Percentiles rank a stretch among this genome's conserved stretches.
These are phyloP conservation scores for Boletus rubropictus DNA, from an alignment of 768 basidiomycete species.

Conservation along the genomic window DNA sequence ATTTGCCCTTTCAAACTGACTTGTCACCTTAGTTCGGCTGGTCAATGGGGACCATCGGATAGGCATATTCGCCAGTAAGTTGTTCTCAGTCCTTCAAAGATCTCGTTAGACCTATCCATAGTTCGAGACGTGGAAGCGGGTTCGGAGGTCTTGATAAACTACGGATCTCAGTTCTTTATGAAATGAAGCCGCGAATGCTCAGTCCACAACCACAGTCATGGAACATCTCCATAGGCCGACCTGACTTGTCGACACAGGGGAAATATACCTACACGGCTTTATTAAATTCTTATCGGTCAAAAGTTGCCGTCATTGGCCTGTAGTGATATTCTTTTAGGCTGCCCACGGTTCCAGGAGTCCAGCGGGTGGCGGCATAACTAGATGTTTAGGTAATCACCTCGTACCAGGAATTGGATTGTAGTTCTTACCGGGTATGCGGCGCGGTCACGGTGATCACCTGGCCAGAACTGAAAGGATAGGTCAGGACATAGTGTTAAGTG, in stretches of 20 bases:
- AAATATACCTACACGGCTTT: background rate
- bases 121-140: conserved; percentile 37
- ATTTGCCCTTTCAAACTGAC: background rate
- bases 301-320: background rate
- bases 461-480: background rate
- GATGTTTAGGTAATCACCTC: background rate
- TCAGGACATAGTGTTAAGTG: background rate
- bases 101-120: conserved; percentile 14
- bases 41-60: conserved; percentile 68
- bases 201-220: background rate
- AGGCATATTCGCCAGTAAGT: conserved; percentile 40
- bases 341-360: background rate
- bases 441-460: background rate
- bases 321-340: background rate
- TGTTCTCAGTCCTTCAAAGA: background rate
- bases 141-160: conserved; percentile 53
- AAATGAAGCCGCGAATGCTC: conserved; percentile 1
- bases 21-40: conserved; percentile 37
- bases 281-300: conserved; percentile 2
- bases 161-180: conserved; percentile 47
- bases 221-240: background rate
- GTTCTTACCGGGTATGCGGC: background rate
- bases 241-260: background rate
- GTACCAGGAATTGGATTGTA: background rate
- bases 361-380: background rate